Evolutionary conservation across 805 yeast genomes (phyloP), one percentile per base, ranked within the genome.

Genomic region (Saccharomycodes ludwigii): DNA sequence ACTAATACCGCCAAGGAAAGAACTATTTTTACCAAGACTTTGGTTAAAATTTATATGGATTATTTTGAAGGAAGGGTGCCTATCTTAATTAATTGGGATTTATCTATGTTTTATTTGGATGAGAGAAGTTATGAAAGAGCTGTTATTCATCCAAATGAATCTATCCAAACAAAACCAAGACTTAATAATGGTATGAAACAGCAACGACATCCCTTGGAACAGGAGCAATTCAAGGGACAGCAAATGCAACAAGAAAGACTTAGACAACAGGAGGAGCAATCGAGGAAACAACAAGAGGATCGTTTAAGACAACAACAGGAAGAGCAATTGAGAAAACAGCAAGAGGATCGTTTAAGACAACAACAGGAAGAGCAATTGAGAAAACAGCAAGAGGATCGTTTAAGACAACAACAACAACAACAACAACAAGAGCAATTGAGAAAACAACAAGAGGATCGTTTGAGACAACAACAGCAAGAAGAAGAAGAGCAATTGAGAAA

Each of bases 61-160:
- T 71, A 71, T 35, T 71, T 71, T 15, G 63, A 63, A 27, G 79
- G 79, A 0, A 59, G 60, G 21, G 52, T 70, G 4, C 83, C 83
- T 0, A 56, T 58, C 19, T 42, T 73, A 42, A 50, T 66, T 4
- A 67, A 71, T 37, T 71, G 77, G 64, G 76, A 68, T 36, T 38
- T 61, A 6, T 39, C 56, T 1, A 20, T 50, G 28, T 64, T 63
- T 42, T 63, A 62, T 18, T 32, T 62, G 13, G 63, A 61, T 40
- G 59, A 54, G 32, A 48, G 39, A 14, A 50, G 59, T 16, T 62
- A 62, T 35, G 42, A 47, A 31, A 48, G 56, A 24, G 58, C 60
- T 1, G 44, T 50, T 2, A 39, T 48, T 4, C 33, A 18, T 4
- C n/a, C n/a, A n/a, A n/a, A n/a, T n/a, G n/a, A n/a, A n/a, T n/a